Evolutionary conservation across 208 protist genomes (phyloP).

Genomic region (Leptomonas pyrrhocoris): DNA sequence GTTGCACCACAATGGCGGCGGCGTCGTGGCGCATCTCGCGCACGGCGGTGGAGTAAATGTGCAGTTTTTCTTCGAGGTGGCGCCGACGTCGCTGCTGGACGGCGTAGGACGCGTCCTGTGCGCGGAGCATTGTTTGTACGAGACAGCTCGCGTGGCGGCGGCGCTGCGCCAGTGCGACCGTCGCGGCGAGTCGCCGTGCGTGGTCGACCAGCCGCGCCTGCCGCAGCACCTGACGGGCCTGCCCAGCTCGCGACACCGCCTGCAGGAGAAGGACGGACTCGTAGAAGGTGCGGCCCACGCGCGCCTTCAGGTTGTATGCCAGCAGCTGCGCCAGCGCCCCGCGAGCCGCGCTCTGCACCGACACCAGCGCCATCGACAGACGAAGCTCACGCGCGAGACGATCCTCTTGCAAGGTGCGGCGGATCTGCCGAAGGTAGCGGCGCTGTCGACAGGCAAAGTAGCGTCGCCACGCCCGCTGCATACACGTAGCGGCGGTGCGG

Average conservation of each 20-base stretch:
- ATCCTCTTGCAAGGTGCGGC: slow-evolving; percentile 39
- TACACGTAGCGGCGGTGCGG: slow-evolving; percentile 36
- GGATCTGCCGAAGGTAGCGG: slow-evolving; percentile 58
- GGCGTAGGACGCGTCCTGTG: background rate
- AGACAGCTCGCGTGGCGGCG: background rate
- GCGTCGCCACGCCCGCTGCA: slow-evolving; percentile 55
- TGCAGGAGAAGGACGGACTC: slow-evolving; percentile 49
- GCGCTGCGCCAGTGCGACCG: background rate
- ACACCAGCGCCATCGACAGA: slow-evolving; percentile 30
- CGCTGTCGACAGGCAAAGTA: slow-evolving; percentile 52
- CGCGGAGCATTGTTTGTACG: slow-evolving; percentile 24
- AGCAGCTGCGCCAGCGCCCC: slow-evolving; percentile 40
- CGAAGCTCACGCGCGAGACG: slow-evolving; percentile 44
- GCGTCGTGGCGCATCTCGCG: slow-evolving; percentile 48
- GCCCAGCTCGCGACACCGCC: slow-evolving; percentile 37
- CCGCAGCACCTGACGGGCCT: slow-evolving; percentile 25
- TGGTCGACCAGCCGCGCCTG: slow-evolving; percentile 2
- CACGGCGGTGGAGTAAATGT: slow-evolving; percentile 34
- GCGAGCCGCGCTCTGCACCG: slow-evolving; percentile 60
- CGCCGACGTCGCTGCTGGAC: slow-evolving; percentile 2
- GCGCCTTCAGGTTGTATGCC: slow-evolving; percentile 40
- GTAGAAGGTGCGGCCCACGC: slow-evolving; percentile 52
- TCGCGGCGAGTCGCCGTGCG: slow-evolving; percentile 20
- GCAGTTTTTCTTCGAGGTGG: slow-evolving; percentile 40
- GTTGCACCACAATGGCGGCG: slow-evolving; percentile 47